Conservation (phyloP, 2,329 filamentous ascomycete genomes). For the Exophiala viscosa region DNA sequence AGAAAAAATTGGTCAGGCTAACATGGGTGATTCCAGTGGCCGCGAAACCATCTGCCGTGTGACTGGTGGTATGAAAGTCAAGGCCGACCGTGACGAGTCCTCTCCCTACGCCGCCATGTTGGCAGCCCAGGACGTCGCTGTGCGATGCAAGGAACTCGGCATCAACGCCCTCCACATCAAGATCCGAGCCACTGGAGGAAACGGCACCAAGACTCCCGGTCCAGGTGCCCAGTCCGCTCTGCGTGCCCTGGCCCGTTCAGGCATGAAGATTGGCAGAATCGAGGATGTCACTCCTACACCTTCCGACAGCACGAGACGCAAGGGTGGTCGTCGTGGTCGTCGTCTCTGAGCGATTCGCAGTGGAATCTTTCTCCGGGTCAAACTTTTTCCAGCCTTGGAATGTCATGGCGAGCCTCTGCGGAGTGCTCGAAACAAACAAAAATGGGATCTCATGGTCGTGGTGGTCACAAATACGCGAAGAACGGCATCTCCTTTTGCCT, state of each 20-base stretch:
- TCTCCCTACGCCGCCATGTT: conserved; percentile 99
- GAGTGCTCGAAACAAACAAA: background rate
- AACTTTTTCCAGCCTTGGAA: conserved; percentile 28
- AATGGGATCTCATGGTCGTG: background rate
- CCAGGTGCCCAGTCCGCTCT: conserved; percentile 98
- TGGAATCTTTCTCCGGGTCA: background rate
- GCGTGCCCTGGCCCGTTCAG: conserved; percentile 95
- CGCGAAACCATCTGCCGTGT: conserved; percentile 99
- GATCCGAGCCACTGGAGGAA: conserved; percentile 99
- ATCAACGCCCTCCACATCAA: conserved; percentile 99
- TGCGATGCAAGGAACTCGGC: conserved; percentile 79
- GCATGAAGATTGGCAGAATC: conserved; percentile 99
- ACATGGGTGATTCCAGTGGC: conserved; percentile 77
- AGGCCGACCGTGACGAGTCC: conserved; percentile 99
- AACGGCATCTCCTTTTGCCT: conserved; percentile 48
- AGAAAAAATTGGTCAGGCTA: conserved; percentile 44
- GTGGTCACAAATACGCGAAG: conserved; percentile 47
- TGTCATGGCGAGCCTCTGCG: conserved; percentile 36
- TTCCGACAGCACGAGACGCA: conserved; percentile 98
- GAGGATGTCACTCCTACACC: conserved; percentile 99
- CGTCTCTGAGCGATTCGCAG: conserved; percentile 73
- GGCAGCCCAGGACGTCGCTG: conserved; percentile 95
- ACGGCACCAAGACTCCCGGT: conserved; percentile 99
- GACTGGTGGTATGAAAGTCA: conserved; percentile 99
- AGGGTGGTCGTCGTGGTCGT: conserved; percentile 99